Base-by-base conservation (phyloP, 169 alveolate species). In the Sarcocystis neurona region DNA sequence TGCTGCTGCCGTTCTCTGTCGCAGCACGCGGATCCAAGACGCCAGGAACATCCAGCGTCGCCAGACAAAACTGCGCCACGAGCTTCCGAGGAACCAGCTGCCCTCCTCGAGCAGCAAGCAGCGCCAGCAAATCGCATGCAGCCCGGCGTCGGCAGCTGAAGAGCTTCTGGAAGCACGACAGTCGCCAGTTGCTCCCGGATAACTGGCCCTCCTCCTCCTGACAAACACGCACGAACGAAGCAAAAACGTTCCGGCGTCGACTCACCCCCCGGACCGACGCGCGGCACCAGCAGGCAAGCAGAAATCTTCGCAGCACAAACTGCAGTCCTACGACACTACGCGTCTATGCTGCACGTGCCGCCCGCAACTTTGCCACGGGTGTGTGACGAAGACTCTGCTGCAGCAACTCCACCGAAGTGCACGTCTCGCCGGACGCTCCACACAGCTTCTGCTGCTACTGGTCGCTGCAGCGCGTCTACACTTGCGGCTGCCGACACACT, bases 111-210 rank as follows among this genome's bases (percentile, higher is more conserved):
- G 72, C 85, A 39, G 90, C 75, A 10, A 85, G 56, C 12, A 72
- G 74, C 3, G 77, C 90, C 23, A 85, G 72, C 56, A 85, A 75
- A 74, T 85, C 90, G 56, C 53, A 85, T 32, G 90, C 77, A n/a
- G 90, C 90, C 12, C 79, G 44, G 10, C 90, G 75, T 30, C 90
- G 82, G 60, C 60, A 79, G 0, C 75, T 4, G 32, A 85, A 68
- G 27, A 85, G 75, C 12, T 85, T 72, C 72, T 74, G 66, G 75
- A 85, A 85, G 37, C 85, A 84, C 56, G 56, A 43, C 53, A 85
- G 78, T 0, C 90, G 70, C 27, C 41, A 20, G 32, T 85, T 85
- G 82, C 82, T 72, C 58, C 20, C 82, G 27, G 82, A 72, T 0
- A 53, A n/a, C n/a, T n/a, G n/a, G n/a, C n/a, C n/a, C 82, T 39